Percentiles rank a stretch among this genome's conserved stretches.
phyloP scores from a whole-genome alignment of 495 filamentous ascomycete genomes.

The Ramalina intermedia region DNA sequence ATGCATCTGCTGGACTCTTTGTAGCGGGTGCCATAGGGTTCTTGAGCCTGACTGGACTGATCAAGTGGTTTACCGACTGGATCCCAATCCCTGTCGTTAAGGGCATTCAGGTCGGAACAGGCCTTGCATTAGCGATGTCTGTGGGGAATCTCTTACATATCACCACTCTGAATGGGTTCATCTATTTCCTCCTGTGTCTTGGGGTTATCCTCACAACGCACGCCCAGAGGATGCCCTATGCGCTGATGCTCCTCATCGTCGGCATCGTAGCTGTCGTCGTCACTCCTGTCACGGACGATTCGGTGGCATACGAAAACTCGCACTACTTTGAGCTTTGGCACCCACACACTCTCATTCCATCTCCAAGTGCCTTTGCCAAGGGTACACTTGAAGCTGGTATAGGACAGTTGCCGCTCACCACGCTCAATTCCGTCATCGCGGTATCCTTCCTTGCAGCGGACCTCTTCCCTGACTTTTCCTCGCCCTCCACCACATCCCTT shows the following conservation, averaged over 20 bases:
- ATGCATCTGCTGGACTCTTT: slow-evolving; percentile 65
- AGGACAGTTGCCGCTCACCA: slow-evolving; percentile 78
- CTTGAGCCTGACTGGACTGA: slow-evolving; percentile 60
- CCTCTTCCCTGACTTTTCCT: slow-evolving; percentile 50
- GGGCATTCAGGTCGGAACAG: slow-evolving; percentile 87
- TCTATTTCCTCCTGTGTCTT: slow-evolving; percentile 35
- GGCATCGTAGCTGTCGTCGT: slow-evolving; percentile 43
- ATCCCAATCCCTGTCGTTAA: slow-evolving; percentile 81
- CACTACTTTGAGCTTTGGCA: slow-evolving; percentile 38
- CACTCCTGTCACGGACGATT: slow-evolving; percentile 11
- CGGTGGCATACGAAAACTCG: slow-evolving; percentile 13
- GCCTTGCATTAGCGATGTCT: slow-evolving; percentile 61
- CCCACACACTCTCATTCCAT: slow-evolving; percentile 30
- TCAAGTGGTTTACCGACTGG: slow-evolving; percentile 50
- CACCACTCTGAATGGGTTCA: background rate
- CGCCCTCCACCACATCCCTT: slow-evolving; percentile 55
- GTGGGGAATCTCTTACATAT: slow-evolving; percentile 22
- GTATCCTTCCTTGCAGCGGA: slow-evolving; percentile 60
- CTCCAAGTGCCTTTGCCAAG: slow-evolving; percentile 27
- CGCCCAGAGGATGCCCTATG: slow-evolving; percentile 54
- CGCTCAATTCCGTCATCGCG: slow-evolving; percentile 81
- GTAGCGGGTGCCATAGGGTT: slow-evolving; percentile 57
- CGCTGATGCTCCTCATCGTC: slow-evolving; percentile 51
- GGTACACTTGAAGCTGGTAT: slow-evolving; percentile 48
- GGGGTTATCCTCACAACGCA: slow-evolving; percentile 47